Evolutionary conservation across 2,329 filamentous ascomycete species (phyloP).

Genomic region (Fusarium nelsonii): DNA sequence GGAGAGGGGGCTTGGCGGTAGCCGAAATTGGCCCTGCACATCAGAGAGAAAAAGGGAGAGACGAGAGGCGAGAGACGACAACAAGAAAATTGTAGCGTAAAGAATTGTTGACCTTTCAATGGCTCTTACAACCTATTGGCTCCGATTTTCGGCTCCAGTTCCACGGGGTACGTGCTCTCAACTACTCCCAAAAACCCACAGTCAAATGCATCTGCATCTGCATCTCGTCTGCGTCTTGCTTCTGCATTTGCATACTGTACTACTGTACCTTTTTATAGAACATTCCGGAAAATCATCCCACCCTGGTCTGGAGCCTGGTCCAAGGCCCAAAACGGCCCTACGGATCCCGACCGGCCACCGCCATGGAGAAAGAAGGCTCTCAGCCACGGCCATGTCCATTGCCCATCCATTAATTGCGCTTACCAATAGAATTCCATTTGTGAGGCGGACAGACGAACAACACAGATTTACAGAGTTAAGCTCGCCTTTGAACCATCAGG

Average conservation of each 20-base stretch:
- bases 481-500: not conserved
- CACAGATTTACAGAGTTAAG: not conserved
- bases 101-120: constrained; percentile 26
- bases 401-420: not conserved
- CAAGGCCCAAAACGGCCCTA: constrained; percentile 20
- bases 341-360: constrained; percentile 5
- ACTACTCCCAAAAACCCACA: constrained; percentile 4
- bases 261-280: constrained; percentile 43
- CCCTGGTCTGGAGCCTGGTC: constrained; percentile 20
- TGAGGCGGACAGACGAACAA: constrained; percentile 4
- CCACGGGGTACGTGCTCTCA: constrained; percentile 14
- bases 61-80: not conserved
- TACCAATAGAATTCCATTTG: constrained; percentile 9
- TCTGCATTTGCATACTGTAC: constrained; percentile 11
- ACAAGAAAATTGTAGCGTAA: not conserved
- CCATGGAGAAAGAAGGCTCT: not conserved
- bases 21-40: constrained; percentile 38
- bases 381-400: not conserved
- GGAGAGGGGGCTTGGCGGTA: constrained; percentile 37
- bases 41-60: constrained; percentile 20
- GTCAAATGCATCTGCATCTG: constrained; percentile 4
- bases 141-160: constrained; percentile 17
- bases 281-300: constrained; percentile 41
- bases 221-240: constrained; percentile 25
- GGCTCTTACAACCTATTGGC: constrained; percentile 10